Conservation (phyloP, 163 green algal genomes). For the Scenedesmus sp. region DNA sequence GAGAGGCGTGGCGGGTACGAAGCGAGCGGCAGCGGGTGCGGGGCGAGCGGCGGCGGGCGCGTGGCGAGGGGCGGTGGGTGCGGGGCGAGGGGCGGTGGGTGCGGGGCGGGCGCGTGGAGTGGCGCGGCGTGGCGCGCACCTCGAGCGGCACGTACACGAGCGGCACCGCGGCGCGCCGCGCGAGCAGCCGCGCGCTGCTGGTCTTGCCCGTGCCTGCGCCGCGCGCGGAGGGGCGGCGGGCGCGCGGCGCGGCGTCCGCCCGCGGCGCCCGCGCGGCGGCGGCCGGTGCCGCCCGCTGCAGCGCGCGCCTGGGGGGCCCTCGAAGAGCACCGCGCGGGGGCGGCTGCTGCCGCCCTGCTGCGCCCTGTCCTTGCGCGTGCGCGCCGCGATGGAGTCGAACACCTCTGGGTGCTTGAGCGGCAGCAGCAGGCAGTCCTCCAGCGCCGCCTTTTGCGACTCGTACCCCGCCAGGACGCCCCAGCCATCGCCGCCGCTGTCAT, state of each 20-base stretch:
- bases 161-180: conserved; percentile 72
- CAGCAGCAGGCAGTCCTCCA: conserved; percentile 94
- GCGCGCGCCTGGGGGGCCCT: conserved; percentile 83
- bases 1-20: too few relatives aligned
- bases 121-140: conserved; percentile 49
- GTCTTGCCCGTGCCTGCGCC: conserved; percentile 86
- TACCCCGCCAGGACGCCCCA: conserved; percentile 73
- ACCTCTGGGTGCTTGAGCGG: conserved; percentile 82
- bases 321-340: conserved; percentile 91
- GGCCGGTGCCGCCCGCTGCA: neutral
- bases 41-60: too few relatives aligned
- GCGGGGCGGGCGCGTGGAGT: too few relatives aligned
- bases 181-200: conserved; percentile 76
- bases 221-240: too few relatives aligned
- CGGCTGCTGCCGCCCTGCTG: conserved; percentile 59
- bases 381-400: conserved; percentile 62
- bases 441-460: conserved; percentile 84
- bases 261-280: too few relatives aligned
- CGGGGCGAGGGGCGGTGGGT: too few relatives aligned
- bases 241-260: too few relatives aligned
- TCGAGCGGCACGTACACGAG: conserved; percentile 96
- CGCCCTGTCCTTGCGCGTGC: conserved; percentile 62
- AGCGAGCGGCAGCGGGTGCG: too few relatives aligned
- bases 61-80: too few relatives aligned
- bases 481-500: conserved; percentile 9